Conservation (phyloP, 306 rosid genomes). For the Canavalia gladiata region DNA sequence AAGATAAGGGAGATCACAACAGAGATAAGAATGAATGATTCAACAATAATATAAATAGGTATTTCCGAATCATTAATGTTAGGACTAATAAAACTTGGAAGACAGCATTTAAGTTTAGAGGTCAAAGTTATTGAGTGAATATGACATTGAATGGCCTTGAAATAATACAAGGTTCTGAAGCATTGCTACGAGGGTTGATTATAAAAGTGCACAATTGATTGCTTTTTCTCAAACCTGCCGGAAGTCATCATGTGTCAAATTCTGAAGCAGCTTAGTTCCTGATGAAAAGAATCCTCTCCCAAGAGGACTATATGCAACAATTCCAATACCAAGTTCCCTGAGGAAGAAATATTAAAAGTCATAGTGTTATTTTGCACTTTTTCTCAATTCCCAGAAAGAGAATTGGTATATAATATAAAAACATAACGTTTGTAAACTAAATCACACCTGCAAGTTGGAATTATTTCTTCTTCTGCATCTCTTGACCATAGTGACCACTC, state of each 20-base stretch:
- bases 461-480: not conserved
- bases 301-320: slow-evolving; percentile 75
- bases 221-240: slow-evolving; percentile 58
- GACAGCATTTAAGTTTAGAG: not conserved
- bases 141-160: slow-evolving; percentile 16
- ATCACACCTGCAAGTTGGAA: slow-evolving; percentile 49
- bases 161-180: not conserved
- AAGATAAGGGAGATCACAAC: not conserved
- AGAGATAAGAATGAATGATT: not conserved
- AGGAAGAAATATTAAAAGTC: not conserved
- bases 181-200: not conserved
- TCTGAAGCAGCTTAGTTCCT: slow-evolving; percentile 57
- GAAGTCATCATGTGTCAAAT: slow-evolving; percentile 46
- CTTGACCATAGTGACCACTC: slow-evolving; percentile 33
- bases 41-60: not conserved
- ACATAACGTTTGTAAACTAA: not conserved
- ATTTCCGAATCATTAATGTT: not conserved
- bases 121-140: not conserved
- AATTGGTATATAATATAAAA: not conserved
- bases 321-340: slow-evolving; percentile 75
- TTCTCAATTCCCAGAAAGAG: not conserved
- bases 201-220: not conserved
- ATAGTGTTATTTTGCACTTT: no score
- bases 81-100: not conserved
- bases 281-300: slow-evolving; percentile 74